Evolutionary conservation across 2,329 filamentous ascomycete genomes (phyloP).

Genomic region (Grosmannia huntii): DNA sequence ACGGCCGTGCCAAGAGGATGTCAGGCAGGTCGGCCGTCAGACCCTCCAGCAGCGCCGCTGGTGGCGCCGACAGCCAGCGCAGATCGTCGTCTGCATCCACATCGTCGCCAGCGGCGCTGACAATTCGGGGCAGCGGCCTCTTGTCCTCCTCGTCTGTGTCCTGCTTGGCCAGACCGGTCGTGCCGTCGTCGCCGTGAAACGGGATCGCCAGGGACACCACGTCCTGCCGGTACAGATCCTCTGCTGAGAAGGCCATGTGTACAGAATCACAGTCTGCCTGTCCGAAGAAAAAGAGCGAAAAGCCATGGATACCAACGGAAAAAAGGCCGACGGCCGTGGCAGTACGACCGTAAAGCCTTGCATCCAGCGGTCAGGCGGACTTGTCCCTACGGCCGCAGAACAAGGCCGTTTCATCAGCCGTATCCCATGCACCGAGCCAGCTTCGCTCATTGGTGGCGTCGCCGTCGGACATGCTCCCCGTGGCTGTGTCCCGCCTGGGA

Average conservation of each 20-base stretch:
- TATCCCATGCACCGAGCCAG: neutral
- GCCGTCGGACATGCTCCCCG: neutral
- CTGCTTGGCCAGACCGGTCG: neutral
- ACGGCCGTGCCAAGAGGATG: slow-evolving; percentile 27
- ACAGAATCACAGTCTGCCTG: too few species aligned
- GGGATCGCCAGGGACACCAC: neutral
- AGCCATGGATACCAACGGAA: neutral
- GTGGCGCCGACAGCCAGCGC: slow-evolving; percentile 33
- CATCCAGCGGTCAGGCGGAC: neutral
- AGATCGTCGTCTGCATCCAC: slow-evolving; percentile 1
- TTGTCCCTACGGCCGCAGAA: neutral
- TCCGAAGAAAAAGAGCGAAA: neutral
- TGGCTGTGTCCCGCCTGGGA: neutral
- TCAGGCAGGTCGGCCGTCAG: slow-evolving; percentile 24
- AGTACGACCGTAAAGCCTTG: neutral
- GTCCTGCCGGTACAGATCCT: neutral
- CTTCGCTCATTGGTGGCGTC: neutral
- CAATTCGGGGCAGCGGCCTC: slow-evolving; percentile 12
- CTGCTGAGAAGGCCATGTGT: neutral
- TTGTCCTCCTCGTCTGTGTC: slow-evolving; percentile 9
- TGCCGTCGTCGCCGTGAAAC: neutral
- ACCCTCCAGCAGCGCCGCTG: slow-evolving; percentile 25
- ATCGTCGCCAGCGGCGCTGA: slow-evolving; percentile 14
- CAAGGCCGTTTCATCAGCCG: too few species aligned
- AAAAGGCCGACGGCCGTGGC: neutral